Evolutionary conservation across 179 eudicot species (phyloP).

Genomic region (Silene vulgaris): DNA sequence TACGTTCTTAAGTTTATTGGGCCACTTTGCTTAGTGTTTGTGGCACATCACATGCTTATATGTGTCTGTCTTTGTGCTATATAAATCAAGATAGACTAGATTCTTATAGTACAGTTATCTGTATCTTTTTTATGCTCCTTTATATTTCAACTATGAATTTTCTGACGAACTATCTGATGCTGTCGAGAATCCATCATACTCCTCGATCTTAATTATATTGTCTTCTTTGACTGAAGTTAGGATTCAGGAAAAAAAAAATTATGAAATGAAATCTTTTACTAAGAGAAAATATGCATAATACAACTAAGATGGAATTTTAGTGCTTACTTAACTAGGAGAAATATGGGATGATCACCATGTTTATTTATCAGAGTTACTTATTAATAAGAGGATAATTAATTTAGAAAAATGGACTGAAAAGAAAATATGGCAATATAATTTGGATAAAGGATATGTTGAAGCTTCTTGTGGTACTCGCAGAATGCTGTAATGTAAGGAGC

Average conservation of each 20-base stretch:
- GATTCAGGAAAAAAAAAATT: not conserved
- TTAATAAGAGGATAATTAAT: not conserved
- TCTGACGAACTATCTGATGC: not conserved
- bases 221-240: not conserved
- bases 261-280: not conserved
- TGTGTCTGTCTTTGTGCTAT: constrained; percentile 13
- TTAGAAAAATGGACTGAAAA: not conserved
- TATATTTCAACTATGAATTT: not conserved
- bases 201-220: not conserved
- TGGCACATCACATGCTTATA: constrained; percentile 19
- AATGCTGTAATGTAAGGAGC: not conserved
- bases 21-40: constrained; percentile 25
- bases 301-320: not conserved
- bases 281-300: not conserved
- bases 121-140: not conserved
- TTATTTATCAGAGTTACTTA: not conserved
- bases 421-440: not conserved
- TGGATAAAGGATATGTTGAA: not conserved
- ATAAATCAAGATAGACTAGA: constrained; percentile 13
- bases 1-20: constrained; percentile 18
- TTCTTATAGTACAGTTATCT: not conserved
- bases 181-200: constrained; percentile 11
- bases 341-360: not conserved
- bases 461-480: not conserved
- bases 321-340: not conserved